phyloP scores from a whole-genome alignment of 1,139 yeast genomes.

The Geotrichum siamense region DNA sequence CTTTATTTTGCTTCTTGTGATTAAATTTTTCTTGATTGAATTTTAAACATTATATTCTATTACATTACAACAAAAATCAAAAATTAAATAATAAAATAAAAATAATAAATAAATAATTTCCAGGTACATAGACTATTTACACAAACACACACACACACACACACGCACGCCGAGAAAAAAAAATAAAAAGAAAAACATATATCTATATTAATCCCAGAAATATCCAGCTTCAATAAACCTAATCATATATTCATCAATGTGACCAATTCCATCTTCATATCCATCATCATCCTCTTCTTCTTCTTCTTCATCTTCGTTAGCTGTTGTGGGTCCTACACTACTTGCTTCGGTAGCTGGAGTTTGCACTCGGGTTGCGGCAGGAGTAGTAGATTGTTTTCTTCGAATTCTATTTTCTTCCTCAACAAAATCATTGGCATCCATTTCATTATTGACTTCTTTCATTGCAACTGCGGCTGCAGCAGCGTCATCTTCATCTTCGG shows the following conservation, averaged over 20 bases:
- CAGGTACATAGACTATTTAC: no score
- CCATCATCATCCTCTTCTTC: slow-evolving; percentile 41
- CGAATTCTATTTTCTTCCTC: slow-evolving; percentile 33
- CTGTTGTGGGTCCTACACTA: slow-evolving; percentile 8
- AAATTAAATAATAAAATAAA: no score
- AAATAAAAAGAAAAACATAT: neutral
- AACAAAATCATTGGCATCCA: slow-evolving; percentile 78
- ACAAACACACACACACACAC: no score
- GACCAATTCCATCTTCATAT: slow-evolving; percentile 76
- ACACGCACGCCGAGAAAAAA: neutral
- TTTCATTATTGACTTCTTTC: slow-evolving; percentile 57
- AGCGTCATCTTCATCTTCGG: slow-evolving; percentile 95
- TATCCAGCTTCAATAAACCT: slow-evolving; percentile 78
- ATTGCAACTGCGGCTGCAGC: slow-evolving; percentile 85
- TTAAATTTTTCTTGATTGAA: no score
- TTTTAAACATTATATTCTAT: no score
- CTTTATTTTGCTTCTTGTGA: no score
- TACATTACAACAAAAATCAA: no score
- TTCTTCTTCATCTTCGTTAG: slow-evolving; percentile 25
- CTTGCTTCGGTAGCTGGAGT: slow-evolving; percentile 4
- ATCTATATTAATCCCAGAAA: slow-evolving; percentile 32
- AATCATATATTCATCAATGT: slow-evolving; percentile 95
- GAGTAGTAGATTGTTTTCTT: neutral
- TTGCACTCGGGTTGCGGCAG: slow-evolving; percentile 6
- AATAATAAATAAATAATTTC: no score